phyloP scores from a whole-genome alignment of 306 rosid species.

The Canavalia gladiata region DNA sequence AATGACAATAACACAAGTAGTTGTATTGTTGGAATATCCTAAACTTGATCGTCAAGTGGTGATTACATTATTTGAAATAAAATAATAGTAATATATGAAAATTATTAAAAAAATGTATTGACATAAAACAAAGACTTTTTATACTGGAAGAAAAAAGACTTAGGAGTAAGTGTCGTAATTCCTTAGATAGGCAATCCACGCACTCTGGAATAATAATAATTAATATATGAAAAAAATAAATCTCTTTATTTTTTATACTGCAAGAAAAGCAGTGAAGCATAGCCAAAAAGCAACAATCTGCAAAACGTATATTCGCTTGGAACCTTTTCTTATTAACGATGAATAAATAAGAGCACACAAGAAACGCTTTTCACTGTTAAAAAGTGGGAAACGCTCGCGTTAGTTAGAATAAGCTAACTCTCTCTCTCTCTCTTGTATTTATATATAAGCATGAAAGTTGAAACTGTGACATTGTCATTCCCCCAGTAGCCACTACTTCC shows the following conservation, averaged over 20 bases:
- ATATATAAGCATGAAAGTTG: too few species aligned
- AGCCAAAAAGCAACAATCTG: conserved; percentile 62
- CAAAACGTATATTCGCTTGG: conserved; percentile 65
- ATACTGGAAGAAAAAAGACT: background rate
- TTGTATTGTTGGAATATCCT: background rate
- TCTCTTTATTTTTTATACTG: conserved; percentile 28
- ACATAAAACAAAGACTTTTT: background rate
- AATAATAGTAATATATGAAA: background rate
- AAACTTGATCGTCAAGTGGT: background rate
- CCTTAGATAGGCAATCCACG: conserved; percentile 5
- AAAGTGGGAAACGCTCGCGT: conserved; percentile 35
- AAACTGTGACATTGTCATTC: conserved; percentile 35
- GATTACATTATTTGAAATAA: background rate
- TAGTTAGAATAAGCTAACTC: conserved; percentile 24
- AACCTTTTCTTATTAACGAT: conserved; percentile 67
- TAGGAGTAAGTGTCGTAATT: conserved; percentile 10
- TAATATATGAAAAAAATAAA: background rate
- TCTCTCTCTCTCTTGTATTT: too few species aligned
- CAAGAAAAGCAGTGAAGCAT: conserved; percentile 74
- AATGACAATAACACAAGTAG: background rate
- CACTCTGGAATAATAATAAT: conserved; percentile 23
- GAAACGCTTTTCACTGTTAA: conserved; percentile 47
- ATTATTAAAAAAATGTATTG: background rate
- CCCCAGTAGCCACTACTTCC: conserved; percentile 39
- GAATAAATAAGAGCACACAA: conserved; percentile 51